Evolutionary conservation across 2,329 filamentous ascomycete genomes (phyloP).

Genomic region (Exserohilum rostratum): DNA sequence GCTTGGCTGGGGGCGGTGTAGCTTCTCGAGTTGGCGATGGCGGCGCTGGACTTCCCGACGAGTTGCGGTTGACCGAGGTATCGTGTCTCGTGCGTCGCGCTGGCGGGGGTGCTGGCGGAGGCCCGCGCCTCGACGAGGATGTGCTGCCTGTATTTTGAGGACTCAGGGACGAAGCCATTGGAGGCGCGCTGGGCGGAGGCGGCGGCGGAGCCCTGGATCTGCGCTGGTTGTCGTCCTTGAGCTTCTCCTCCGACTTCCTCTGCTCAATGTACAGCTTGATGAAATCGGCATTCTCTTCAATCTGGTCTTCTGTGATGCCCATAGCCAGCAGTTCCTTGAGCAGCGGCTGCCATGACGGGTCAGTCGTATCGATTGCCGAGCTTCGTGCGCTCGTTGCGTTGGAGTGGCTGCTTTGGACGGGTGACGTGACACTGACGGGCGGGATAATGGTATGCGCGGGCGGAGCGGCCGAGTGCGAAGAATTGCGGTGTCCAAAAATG

Average conservation of each 20-base stretch:
- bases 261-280: constrained; percentile 72
- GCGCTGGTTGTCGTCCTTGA: constrained; percentile 55
- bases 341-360: constrained; percentile 67
- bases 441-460: constrained; percentile 59
- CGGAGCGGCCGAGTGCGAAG: constrained; percentile 48
- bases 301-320: constrained; percentile 72
- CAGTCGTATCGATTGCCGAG: constrained; percentile 64
- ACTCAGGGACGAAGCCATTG: constrained; percentile 56
- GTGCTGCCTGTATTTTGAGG: constrained; percentile 66
- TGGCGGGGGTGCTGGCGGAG: constrained; percentile 65
- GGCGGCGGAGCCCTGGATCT: constrained; percentile 66
- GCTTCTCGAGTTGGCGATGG: constrained; percentile 74
- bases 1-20: constrained; percentile 68
- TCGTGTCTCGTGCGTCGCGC: constrained; percentile 54
- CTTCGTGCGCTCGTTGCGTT: constrained; percentile 43
- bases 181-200: constrained; percentile 59
- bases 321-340: constrained; percentile 66
- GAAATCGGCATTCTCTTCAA: constrained; percentile 70
- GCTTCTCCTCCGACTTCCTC: constrained; percentile 60
- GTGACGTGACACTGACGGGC: constrained; percentile 47
- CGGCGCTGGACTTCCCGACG: constrained; percentile 62
- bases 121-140: constrained; percentile 60
- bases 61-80: constrained; percentile 48
- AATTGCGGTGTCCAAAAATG: constrained; percentile 58
- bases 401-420: constrained; percentile 44